Evolutionary conservation across 1,139 yeast species (phyloP).

Genomic region (Pichia norvegensis): DNA sequence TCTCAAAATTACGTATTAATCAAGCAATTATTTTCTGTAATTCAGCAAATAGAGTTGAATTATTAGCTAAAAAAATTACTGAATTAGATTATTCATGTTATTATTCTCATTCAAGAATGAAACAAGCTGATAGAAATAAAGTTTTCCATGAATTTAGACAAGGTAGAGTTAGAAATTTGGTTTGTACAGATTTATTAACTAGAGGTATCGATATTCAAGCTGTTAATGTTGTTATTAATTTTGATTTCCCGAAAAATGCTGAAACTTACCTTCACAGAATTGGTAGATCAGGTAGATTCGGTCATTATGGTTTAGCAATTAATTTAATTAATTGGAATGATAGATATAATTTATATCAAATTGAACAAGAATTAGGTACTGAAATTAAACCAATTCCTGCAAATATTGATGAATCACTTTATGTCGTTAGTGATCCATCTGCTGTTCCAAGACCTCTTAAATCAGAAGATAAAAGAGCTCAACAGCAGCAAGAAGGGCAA

Average conservation of each 20-base stretch:
- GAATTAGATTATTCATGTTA: constrained; percentile 96
- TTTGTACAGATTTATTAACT: constrained; percentile 91
- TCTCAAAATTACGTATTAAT: constrained; percentile 88
- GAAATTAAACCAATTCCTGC: constrained; percentile 96
- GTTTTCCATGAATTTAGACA: constrained; percentile 98
- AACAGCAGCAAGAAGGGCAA: constrained; percentile 29
- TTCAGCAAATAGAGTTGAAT: constrained; percentile 92
- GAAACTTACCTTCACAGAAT: constrained; percentile 97
- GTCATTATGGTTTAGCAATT: constrained; percentile 95
- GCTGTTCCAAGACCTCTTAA: constrained; percentile 86
- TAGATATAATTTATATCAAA: constrained; percentile 84
- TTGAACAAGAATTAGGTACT: constrained; percentile 95
- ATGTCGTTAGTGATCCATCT: constrained; percentile 75
- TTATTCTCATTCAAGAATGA: constrained; percentile 96
- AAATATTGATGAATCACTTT: constrained; percentile 75
- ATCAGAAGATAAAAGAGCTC: constrained; percentile 54
- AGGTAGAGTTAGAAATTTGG: constrained; percentile 94
- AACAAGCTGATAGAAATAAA: constrained; percentile 93
- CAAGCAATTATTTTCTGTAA: constrained; percentile 96
- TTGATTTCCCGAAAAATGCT: constrained; percentile 97
- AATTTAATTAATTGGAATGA: constrained; percentile 97
- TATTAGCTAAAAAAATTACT: constrained; percentile 90
- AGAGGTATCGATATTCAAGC: constrained; percentile 99
- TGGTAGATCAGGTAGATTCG: constrained; percentile 69
- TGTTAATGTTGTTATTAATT: constrained; percentile 94